A percentile compares a stretch with the other conserved stretches of the same genome.
Evolutionary conservation across 352 stramenopile species (phyloP).

Genomic region (Discostella stelligera): DNA sequence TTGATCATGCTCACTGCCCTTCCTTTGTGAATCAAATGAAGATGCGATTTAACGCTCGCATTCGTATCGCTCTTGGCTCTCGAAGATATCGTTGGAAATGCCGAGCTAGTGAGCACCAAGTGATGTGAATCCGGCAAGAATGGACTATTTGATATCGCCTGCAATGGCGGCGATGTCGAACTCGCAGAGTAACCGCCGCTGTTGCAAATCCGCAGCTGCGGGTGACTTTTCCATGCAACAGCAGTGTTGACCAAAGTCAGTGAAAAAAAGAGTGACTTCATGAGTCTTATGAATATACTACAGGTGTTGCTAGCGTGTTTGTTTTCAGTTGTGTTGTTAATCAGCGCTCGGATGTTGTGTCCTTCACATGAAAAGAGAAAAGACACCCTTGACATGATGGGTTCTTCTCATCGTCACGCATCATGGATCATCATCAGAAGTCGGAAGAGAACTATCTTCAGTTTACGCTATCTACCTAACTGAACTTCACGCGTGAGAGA

Average conservation of each 20-base stretch:
- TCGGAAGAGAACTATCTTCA: too few species aligned
- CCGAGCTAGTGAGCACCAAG: not conserved
- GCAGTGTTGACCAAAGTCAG: not conserved
- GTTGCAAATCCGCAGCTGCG: not conserved
- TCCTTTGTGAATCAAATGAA: slow-evolving; percentile 46
- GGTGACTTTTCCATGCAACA: slow-evolving; percentile 1
- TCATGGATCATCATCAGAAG: too few species aligned
- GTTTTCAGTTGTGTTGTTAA: not conserved
- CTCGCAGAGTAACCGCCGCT: not conserved
- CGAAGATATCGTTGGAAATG: not conserved
- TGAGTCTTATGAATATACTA: slow-evolving; percentile 16
- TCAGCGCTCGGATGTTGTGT: too few species aligned
- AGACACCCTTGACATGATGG: too few species aligned
- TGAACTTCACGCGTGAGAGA: too few species aligned
- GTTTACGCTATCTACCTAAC: too few species aligned
- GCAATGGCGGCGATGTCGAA: not conserved
- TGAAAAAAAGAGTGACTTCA: slow-evolving; percentile 13
- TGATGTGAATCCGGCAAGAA: slow-evolving; percentile 6
- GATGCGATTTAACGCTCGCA: not conserved
- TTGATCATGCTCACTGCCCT: slow-evolving; percentile 46
- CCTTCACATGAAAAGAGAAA: too few species aligned
- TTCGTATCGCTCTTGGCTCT: not conserved
- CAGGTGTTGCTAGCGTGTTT: not conserved
- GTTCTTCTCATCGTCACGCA: too few species aligned
- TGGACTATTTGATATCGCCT: slow-evolving; percentile 18